Evolutionary conservation across 2,329 filamentous ascomycete genomes (phyloP).

Genomic region (Raffaelea ambrosiae): DNA sequence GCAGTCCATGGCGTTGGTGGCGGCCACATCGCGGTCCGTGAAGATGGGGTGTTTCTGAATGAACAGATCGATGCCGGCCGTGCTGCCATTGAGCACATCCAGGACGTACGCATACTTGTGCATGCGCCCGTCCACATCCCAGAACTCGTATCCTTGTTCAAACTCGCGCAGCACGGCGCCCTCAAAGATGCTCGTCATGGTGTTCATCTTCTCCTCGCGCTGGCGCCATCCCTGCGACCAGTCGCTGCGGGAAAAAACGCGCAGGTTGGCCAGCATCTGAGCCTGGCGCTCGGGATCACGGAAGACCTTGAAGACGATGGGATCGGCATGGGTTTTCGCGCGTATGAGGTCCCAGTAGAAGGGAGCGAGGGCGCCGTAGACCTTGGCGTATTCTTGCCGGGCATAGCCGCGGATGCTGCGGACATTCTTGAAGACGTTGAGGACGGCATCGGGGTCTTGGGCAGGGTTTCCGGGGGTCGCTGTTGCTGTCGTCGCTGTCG

Average conservation of each 20-base stretch:
- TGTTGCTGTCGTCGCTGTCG: slow-evolving; percentile 9
- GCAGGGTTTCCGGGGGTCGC: slow-evolving; percentile 33
- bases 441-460: slow-evolving; percentile 53
- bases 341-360: slow-evolving; percentile 78
- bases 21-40: slow-evolving; percentile 59
- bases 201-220: slow-evolving; percentile 62
- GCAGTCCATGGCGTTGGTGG: slow-evolving; percentile 67
- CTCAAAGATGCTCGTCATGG: slow-evolving; percentile 78
- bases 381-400: slow-evolving; percentile 79
- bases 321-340: slow-evolving; percentile 67
- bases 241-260: slow-evolving; percentile 72
- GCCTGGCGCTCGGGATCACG: slow-evolving; percentile 85
- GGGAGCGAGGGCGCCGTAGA: slow-evolving; percentile 80
- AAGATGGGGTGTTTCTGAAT: slow-evolving; percentile 84
- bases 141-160: slow-evolving; percentile 80
- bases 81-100: slow-evolving; percentile 70
- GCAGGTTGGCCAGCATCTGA: slow-evolving; percentile 75
- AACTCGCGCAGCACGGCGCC: slow-evolving; percentile 87
- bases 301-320: slow-evolving; percentile 78
- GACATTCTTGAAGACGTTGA: slow-evolving; percentile 61
- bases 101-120: slow-evolving; percentile 81
- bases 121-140: slow-evolving; percentile 86
- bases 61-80: slow-evolving; percentile 72
- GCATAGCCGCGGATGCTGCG: slow-evolving; percentile 78
- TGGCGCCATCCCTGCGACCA: slow-evolving; percentile 64